phyloP scores from a whole-genome alignment of 768 basidiomycete genomes.

The Amylocystis lapponica region DNA sequence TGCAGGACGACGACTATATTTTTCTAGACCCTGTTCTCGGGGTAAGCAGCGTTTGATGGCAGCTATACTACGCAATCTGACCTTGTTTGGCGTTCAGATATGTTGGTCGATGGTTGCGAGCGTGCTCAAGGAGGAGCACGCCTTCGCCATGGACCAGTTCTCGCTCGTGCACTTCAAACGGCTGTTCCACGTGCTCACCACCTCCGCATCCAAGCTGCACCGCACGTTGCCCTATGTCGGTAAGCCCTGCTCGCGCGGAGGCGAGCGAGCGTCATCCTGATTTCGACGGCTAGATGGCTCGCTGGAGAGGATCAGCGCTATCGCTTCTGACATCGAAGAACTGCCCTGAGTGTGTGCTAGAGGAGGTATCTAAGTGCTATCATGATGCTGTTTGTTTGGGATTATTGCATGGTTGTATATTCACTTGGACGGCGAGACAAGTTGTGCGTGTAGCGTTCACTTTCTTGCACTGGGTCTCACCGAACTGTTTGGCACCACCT shows the following conservation, averaged over 20 bases:
- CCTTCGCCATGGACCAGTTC: not conserved
- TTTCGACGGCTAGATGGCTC: not conserved
- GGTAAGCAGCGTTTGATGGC: constrained; percentile 6
- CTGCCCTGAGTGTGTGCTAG: no score
- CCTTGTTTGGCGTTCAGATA: constrained; percentile 6
- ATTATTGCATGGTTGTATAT: no score
- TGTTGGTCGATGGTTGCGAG: constrained; percentile 19
- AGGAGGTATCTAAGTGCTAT: no score
- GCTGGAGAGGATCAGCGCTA: constrained; percentile 2
- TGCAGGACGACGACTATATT: constrained; percentile 20
- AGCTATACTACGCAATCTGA: not conserved
- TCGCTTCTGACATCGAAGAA: not conserved
- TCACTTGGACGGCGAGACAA: no score
- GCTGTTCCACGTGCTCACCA: constrained; percentile 8
- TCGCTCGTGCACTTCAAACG: constrained; percentile 4
- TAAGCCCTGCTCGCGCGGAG: not conserved
- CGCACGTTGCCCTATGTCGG: constrained; percentile 15
- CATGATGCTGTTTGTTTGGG: no score
- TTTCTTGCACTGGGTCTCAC: no score
- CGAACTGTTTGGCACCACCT: no score
- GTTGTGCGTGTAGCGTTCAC: no score
- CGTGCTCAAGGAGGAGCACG: constrained; percentile 13
- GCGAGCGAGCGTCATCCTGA: not conserved
- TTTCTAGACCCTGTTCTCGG: constrained; percentile 20
- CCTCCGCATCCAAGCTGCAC: constrained; percentile 13